Percentiles rank a stretch among this genome's conserved stretches.
These are phyloP conservation scores for Globisporangium irregulare DNA, from an alignment of 352 stramenopile species.

Conservation along the genomic window DNA sequence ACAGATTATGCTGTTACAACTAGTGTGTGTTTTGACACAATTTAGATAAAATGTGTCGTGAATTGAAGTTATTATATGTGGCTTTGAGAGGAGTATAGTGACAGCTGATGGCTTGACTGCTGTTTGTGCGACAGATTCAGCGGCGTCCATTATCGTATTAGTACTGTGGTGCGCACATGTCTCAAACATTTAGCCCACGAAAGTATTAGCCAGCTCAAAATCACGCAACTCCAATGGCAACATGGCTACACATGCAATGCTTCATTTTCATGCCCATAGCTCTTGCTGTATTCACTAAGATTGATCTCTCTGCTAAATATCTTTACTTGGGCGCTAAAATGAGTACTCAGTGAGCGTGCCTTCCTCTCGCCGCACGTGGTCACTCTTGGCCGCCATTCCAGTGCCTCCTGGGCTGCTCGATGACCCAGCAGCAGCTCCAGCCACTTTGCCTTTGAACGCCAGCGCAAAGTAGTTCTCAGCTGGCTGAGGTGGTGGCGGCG, in stretches of 20 bases:
- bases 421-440: not conserved
- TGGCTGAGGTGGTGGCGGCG: slow-evolving; percentile 5
- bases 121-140: slow-evolving; percentile 2
- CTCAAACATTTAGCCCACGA: not conserved
- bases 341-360: slow-evolving; percentile 8
- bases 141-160: not conserved
- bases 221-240: not conserved
- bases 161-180: slow-evolving; percentile 20
- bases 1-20: not conserved
- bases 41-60: not conserved
- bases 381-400: slow-evolving; percentile 14
- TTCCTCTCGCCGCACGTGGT: slow-evolving; percentile 27
- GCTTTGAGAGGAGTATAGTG: not conserved
- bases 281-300: not conserved
- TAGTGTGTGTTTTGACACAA: not conserved
- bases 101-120: not conserved
- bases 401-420: not conserved
- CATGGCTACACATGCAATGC: not conserved
- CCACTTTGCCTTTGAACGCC: slow-evolving; percentile 37
- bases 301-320: not conserved
- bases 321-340: not conserved
- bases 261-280: not conserved
- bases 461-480: slow-evolving; percentile 42
- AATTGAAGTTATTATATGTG: not conserved
- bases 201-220: not conserved